These are phyloP conservation scores for Pelagophyceae sp. DNA, from an alignment of 352 stramenopile genomes.

Conservation along the genomic window DNA sequence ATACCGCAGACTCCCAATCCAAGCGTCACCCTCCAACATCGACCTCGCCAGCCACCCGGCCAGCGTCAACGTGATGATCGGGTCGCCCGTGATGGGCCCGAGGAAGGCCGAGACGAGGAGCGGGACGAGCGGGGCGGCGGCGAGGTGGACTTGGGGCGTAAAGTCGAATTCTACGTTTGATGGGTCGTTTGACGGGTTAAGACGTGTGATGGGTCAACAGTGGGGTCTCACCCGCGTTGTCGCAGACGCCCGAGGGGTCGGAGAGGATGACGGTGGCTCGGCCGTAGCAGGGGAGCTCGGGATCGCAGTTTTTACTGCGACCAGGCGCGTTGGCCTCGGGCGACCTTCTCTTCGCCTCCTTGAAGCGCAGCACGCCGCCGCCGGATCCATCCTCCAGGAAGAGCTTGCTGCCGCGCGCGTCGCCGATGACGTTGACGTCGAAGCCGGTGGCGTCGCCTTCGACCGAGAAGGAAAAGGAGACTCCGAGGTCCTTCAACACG, in stretches of 20 bases:
- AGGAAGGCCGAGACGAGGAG: background rate
- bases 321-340: background rate
- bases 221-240: background rate
- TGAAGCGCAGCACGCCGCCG: background rate
- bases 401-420: conserved; percentile 1
- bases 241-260: background rate
- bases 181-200: too few relatives aligned
- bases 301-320: background rate
- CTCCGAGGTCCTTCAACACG: background rate
- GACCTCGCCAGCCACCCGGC: background rate
- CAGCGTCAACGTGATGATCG: background rate
- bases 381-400: background rate
- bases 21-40: background rate
- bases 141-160: background rate
- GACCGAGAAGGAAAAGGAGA: background rate
- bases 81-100: background rate
- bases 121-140: background rate
- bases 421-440: background rate
- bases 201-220: too few relatives aligned
- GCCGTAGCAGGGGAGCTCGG: conserved; percentile 4
- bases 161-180: too few relatives aligned
- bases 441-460: background rate
- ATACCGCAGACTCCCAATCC: background rate
- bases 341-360: background rate
- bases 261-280: background rate